Evolutionary conservation across 106 monocot species (phyloP).

Genomic region (Dendrobium nobile): DNA sequence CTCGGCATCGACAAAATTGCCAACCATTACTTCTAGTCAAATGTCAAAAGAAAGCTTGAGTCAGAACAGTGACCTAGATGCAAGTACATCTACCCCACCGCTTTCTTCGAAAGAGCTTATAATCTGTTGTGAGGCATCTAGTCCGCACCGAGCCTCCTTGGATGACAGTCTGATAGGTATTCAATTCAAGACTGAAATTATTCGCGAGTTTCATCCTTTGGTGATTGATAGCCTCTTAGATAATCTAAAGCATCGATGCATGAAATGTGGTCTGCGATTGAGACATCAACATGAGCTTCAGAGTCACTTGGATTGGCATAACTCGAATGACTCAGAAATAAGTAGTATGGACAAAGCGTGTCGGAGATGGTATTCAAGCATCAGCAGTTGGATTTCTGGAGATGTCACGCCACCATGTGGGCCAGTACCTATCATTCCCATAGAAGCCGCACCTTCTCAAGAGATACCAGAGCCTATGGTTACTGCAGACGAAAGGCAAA

Average conservation of each 20-base stretch:
- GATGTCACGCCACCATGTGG: background rate
- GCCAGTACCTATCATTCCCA: background rate
- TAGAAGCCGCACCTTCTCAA: slow-evolving; percentile 7
- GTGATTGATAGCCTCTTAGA: slow-evolving; percentile 61
- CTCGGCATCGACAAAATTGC: slow-evolving; percentile 27
- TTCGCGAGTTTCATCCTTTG: slow-evolving; percentile 53
- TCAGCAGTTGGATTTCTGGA: slow-evolving; percentile 26
- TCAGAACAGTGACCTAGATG: slow-evolving; percentile 11
- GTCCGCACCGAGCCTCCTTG: slow-evolving; percentile 6
- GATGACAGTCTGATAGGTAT: slow-evolving; percentile 40
- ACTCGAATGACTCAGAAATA: slow-evolving; percentile 16
- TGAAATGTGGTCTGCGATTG: slow-evolving; percentile 56
- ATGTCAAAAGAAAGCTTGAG: slow-evolving; percentile 1
- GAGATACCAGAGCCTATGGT: slow-evolving; percentile 57
- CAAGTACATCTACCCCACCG: slow-evolving; percentile 1
- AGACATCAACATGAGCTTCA: slow-evolving; percentile 37
- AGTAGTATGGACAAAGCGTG: slow-evolving; percentile 18
- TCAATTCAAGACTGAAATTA: slow-evolving; percentile 57
- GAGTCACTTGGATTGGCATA: slow-evolving; percentile 53
- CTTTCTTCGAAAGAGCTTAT: slow-evolving; percentile 9
- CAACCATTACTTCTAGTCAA: background rate
- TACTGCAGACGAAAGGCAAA: slow-evolving; percentile 85
- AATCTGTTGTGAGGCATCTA: slow-evolving; percentile 5
- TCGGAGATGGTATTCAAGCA: slow-evolving; percentile 52
- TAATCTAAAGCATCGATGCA: slow-evolving; percentile 55